These are phyloP conservation scores for Cryptococcus sp. DNA, from an alignment of 1,284 basidiomycete genomes.

Conservation along the genomic window DNA sequence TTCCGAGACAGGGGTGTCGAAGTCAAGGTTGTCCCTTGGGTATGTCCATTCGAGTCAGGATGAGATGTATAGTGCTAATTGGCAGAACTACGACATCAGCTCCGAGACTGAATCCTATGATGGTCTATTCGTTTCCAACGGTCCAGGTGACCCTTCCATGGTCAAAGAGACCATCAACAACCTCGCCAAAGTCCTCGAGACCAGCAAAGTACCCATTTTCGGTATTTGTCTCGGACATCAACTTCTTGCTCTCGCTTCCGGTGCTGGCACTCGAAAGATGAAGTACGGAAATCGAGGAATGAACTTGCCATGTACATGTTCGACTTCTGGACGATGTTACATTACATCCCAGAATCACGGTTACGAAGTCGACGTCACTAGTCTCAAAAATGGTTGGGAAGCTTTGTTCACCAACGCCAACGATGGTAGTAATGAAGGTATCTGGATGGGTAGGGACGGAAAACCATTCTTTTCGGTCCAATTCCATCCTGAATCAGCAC, in stretches of 20 bases:
- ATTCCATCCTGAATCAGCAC: conserved; percentile 98
- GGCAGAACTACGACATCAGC: conserved; percentile 76
- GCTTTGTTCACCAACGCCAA: conserved; percentile 96
- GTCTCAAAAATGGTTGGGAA: conserved; percentile 82
- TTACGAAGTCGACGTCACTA: conserved; percentile 82
- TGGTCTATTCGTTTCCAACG: conserved; percentile 96
- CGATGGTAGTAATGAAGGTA: conserved; percentile 95
- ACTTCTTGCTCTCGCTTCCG: conserved; percentile 89
- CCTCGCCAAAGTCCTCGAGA: conserved; percentile 68
- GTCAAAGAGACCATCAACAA: conserved; percentile 69
- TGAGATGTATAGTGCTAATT: not conserved
- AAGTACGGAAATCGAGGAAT: conserved; percentile 99
- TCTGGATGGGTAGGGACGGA: conserved; percentile 76
- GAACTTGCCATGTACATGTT: conserved; percentile 96
- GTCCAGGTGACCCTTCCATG: conserved; percentile 93
- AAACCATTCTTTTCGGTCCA: conserved; percentile 97
- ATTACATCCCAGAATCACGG: conserved; percentile 99
- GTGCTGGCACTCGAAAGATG: conserved; percentile 94
- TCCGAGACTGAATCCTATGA: conserved; percentile 76
- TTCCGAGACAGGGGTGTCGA: conserved; percentile 91
- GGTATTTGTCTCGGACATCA: conserved; percentile 99
- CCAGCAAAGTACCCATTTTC: conserved; percentile 80
- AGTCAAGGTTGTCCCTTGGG: conserved; percentile 95
- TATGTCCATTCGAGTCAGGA: conserved; percentile 16
- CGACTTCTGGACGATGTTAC: conserved; percentile 91